phyloP scores from a whole-genome alignment of 1,139 yeast genomes.

The Ogataea hybrid region DNA sequence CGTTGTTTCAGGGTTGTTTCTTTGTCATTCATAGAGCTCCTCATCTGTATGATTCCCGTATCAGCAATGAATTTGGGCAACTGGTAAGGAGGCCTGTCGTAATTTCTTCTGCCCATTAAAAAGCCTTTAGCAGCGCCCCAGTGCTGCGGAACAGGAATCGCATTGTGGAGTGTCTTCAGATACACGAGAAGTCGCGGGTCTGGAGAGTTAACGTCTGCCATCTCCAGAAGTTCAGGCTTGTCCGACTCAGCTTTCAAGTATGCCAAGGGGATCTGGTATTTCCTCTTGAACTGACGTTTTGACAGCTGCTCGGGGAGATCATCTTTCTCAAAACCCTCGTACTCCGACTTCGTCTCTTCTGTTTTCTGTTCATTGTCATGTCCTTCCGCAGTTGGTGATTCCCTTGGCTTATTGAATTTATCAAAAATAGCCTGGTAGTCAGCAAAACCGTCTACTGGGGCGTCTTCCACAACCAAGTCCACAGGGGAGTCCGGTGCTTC shows the following conservation, averaged over 20 bases:
- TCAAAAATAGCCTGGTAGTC: constrained; percentile 4
- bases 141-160: constrained; percentile 77
- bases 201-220: constrained; percentile 83
- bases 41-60: constrained; percentile 89
- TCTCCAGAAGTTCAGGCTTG: constrained; percentile 75
- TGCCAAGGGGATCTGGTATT: constrained; percentile 63
- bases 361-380: constrained; percentile 14
- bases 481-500: constrained; percentile 1
- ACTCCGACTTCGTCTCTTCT: constrained; percentile 14
- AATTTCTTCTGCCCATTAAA: constrained; percentile 65
- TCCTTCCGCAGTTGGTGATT: constrained; percentile 20
- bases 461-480: constrained; percentile 9
- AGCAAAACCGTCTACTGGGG: constrained; percentile 1
- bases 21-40: constrained; percentile 52
- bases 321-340: constrained; percentile 17
- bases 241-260: constrained; percentile 58
- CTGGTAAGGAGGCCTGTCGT: constrained; percentile 72
- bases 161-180: constrained; percentile 65
- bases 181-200: constrained; percentile 69
- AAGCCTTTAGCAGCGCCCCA: constrained; percentile 87
- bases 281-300: constrained; percentile 45
- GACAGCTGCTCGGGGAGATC: constrained; percentile 18
- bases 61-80: constrained; percentile 75
- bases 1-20: constrained; percentile 66
- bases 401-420: constrained; percentile 1